These are phyloP conservation scores for Mucuna pruriens DNA, from an alignment of 306 rosid species.

Conservation along the genomic window DNA sequence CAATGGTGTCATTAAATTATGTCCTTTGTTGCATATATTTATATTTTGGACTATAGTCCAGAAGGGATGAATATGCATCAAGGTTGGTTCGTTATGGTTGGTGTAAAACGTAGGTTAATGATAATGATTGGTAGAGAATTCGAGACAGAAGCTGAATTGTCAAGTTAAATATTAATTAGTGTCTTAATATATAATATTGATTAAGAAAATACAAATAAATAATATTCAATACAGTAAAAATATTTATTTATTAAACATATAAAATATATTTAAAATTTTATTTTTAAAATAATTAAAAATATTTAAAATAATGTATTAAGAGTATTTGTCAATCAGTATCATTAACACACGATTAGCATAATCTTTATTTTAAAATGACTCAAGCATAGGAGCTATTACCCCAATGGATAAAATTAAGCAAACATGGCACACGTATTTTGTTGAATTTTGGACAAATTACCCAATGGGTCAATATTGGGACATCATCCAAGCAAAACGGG, in stretches of 20 bases:
- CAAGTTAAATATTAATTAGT: not conserved
- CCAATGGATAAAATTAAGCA: not conserved
- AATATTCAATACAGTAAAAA: not conserved
- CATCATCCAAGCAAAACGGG: not conserved
- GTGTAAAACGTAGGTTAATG: not conserved
- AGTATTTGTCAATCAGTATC: not conserved
- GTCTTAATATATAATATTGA: not conserved
- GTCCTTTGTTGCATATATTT: not conserved
- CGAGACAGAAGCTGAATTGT: not conserved
- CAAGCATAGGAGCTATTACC: not conserved
- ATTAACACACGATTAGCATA: not conserved
- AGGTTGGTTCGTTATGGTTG: not conserved
- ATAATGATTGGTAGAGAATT: not conserved
- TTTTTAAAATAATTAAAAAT: not conserved
- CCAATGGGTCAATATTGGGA: not conserved
- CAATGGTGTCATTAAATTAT: slow-evolving; percentile 1
- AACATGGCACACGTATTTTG: not conserved
- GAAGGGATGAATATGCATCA: slow-evolving; percentile 34
- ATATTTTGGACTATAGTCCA: not conserved
- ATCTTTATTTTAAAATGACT: not conserved
- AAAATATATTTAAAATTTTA: not conserved
- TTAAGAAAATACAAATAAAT: not conserved
- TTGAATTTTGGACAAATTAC: not conserved
- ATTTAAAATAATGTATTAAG: not conserved
- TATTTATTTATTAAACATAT: not conserved